Evolutionary conservation across 495 filamentous ascomycete genomes (phyloP).

Genomic region (Annulohypoxylon moriforme): DNA sequence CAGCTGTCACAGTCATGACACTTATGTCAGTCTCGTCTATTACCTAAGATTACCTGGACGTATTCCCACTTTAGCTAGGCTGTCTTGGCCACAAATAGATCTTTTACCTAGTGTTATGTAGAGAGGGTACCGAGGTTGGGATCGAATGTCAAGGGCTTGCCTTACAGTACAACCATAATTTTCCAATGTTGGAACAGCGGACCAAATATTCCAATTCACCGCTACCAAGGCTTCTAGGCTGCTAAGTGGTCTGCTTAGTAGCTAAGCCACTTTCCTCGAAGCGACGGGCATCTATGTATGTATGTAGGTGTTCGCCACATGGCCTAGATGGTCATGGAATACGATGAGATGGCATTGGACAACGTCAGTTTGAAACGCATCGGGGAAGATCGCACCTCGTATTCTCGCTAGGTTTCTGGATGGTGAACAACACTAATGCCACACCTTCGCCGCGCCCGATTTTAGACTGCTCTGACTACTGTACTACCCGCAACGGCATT

Average conservation of each 20-base stretch:
- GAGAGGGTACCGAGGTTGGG: constrained; percentile 9
- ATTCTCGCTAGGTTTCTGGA: constrained; percentile 22
- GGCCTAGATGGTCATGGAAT: constrained; percentile 30
- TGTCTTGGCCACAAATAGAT: constrained; percentile 10
- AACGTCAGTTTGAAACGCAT: constrained; percentile 29
- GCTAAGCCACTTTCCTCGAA: not conserved
- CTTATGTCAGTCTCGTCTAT: constrained; percentile 13
- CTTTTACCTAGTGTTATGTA: no score
- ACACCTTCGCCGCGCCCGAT: constrained; percentile 3
- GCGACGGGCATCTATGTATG: not conserved
- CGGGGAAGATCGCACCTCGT: constrained; percentile 36
- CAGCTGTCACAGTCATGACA: not conserved
- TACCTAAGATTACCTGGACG: constrained; percentile 29
- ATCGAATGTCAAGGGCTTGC: not conserved
- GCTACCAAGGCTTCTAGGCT: not conserved
- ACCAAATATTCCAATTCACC: constrained; percentile 10
- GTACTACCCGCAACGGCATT: constrained; percentile 1
- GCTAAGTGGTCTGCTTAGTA: not conserved
- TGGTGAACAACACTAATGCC: not conserved
- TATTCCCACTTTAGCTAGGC: constrained; percentile 18
- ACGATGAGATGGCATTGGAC: constrained; percentile 14
- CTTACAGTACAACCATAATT: constrained; percentile 17
- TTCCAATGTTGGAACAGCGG: constrained; percentile 18
- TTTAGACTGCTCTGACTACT: not conserved
- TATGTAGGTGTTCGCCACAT: constrained; percentile 36